These are phyloP conservation scores for Phytopythium vexans DNA, from an alignment of 352 stramenopile species.

Conservation along the genomic window DNA sequence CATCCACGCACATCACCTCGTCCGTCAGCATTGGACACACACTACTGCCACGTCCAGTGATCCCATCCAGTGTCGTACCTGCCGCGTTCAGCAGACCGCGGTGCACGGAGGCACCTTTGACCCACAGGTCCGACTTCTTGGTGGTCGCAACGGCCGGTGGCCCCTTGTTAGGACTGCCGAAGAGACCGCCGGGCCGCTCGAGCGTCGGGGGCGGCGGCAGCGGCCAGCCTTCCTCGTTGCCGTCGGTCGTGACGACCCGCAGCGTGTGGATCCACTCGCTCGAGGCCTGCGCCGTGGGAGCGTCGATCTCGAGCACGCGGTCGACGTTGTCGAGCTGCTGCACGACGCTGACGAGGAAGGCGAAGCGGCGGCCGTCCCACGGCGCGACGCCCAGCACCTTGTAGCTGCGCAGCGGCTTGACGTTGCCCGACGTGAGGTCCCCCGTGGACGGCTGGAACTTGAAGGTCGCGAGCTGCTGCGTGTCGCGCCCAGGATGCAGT, in stretches of 20 bases:
- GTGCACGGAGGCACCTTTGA: conserved; percentile 81
- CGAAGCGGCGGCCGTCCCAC: conserved; percentile 69
- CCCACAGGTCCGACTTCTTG: conserved; percentile 72
- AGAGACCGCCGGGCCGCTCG: conserved; percentile 20
- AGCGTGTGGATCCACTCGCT: conserved; percentile 79
- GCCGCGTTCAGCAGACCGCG: conserved; percentile 70
- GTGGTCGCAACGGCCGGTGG: conserved; percentile 21
- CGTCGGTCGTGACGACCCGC: conserved; percentile 41
- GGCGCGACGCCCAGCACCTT: conserved; percentile 67
- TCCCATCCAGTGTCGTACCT: conserved; percentile 8
- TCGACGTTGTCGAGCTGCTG: conserved; percentile 66
- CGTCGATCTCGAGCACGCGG: conserved; percentile 78
- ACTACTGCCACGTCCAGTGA: neutral
- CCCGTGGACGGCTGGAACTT: conserved; percentile 82
- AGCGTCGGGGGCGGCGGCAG: conserved; percentile 14
- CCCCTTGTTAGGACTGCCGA: conserved; percentile 13
- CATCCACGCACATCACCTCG: neutral
- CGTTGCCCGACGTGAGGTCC: conserved; percentile 50
- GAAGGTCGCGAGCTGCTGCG: conserved; percentile 69
- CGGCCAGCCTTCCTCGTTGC: conserved; percentile 30
- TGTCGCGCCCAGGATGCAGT: conserved; percentile 76
- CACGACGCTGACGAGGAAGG: conserved; percentile 72
- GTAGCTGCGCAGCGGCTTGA: conserved; percentile 65
- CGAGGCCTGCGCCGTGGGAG: conserved; percentile 45
- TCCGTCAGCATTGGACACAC: neutral